These are phyloP conservation scores for Saccharomyces eubayanus DNA, from an alignment of 805 yeast species.

Conservation along the genomic window DNA sequence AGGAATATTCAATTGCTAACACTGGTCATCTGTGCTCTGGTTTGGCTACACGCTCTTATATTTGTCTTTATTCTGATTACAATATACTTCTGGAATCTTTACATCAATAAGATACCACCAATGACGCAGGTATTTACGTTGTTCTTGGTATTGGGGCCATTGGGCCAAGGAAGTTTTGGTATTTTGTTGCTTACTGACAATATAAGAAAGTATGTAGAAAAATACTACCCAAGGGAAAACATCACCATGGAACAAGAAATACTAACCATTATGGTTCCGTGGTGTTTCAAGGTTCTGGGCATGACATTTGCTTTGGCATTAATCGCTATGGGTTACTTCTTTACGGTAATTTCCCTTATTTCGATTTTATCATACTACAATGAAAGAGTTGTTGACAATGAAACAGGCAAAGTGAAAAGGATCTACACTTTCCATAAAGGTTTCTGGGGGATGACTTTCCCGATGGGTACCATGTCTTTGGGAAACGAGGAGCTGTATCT, in stretches of 20 bases:
- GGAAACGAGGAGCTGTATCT: constrained; percentile 46
- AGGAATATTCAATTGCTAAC: constrained; percentile 39
- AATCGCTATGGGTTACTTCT: constrained; percentile 50
- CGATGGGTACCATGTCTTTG: constrained; percentile 72
- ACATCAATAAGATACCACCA: constrained; percentile 51
- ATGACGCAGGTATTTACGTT: constrained; percentile 50
- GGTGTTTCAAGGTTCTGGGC: constrained; percentile 30
- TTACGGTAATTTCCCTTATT: constrained; percentile 39
- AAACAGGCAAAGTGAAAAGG: constrained; percentile 14
- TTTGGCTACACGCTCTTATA: constrained; percentile 64
- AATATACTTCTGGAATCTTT: constrained; percentile 51
- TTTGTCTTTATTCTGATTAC: constrained; percentile 49
- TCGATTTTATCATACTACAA: constrained; percentile 18
- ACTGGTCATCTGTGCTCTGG: constrained; percentile 43
- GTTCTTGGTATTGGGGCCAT: constrained; percentile 73
- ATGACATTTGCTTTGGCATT: constrained; percentile 38
- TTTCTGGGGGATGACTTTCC: constrained; percentile 87
- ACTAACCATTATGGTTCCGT: constrained; percentile 20
- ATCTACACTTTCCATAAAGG: constrained; percentile 38
- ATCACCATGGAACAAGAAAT: constrained; percentile 8
- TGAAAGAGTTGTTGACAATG: constrained; percentile 17
- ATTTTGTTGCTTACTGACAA: constrained; percentile 48
- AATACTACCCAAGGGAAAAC: constrained; percentile 10
- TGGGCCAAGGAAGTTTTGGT: constrained; percentile 80
- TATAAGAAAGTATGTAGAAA: constrained; percentile 18